Base-by-base conservation (phyloP, 176 grass and related monocot genomes). In the Paspalum vaginatum region DNA sequence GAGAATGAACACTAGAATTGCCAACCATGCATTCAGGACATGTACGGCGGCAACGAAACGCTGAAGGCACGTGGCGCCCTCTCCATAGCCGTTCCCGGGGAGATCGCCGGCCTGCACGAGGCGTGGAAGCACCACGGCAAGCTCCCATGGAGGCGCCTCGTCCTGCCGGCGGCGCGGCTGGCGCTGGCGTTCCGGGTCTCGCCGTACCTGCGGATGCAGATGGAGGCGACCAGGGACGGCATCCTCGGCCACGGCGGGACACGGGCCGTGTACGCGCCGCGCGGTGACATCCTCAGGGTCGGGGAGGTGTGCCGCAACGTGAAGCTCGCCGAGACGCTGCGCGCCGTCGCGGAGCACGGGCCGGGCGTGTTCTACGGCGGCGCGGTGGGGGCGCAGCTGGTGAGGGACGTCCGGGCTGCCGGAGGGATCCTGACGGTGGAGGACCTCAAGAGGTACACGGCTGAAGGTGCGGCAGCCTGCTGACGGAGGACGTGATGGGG, bases 41-140 rank as follows among this genome's bases (percentile, higher is more conserved):
- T 98, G 95, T 98, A 93, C 65, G 90, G 78, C 7, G 85, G 88
- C 77, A 93, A 94, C 22, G 77, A 2, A 13, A 70, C 81, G 25
- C 69, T 87, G 42, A 95, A 95, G 84, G 90, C 85, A 17, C 86
- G 85, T 24, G 95, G 95, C 45, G 60, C 86, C 0, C 95, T 98
- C 18, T 98, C 95, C 5, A 83, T 98, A 60, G 92, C 88, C 2
- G 88, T 94, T 42, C 95, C 95, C 0, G 90, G 88, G 4, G 92
- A 98, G 68, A 55, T 95, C 42, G 84, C 88, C 32, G 95, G 92
- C 17, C 87, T 98, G 7, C 70, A 98, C 70, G 77, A 72, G 55
- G 90, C 90, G 16, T 98, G 95, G 95, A 94, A 81, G 44, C 78
- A 57, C n/a, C 89, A 98, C 38, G 92, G 95, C 32, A 93, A 86